These are phyloP conservation scores for Choricystis sp. DNA, from an alignment of 139 green algal species.

Conservation along the genomic window DNA sequence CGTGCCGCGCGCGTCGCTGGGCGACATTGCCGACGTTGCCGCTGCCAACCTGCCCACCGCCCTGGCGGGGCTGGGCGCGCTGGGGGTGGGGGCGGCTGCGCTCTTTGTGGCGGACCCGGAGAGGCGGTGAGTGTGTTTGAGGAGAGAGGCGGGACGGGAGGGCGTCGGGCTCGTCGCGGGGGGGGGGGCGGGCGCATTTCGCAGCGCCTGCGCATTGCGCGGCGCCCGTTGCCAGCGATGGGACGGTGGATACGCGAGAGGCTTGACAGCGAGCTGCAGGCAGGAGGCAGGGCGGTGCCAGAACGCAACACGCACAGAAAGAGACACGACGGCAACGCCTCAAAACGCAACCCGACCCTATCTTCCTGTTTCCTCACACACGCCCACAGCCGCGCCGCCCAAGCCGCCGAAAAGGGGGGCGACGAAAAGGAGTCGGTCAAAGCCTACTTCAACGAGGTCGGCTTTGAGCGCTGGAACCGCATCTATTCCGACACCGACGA, in stretches of 20 bases:
- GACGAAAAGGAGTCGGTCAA: slow-evolving; percentile 84
- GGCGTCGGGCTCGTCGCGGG: no score
- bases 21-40: background rate
- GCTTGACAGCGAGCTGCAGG: no score
- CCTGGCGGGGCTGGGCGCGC: background rate
- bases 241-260: no score
- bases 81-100: background rate
- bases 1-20: background rate
- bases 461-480: slow-evolving; percentile 91
- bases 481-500: slow-evolving; percentile 98
- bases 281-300: no score
- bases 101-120: background rate
- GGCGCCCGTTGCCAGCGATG: no score
- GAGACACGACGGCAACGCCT: no score
- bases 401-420: slow-evolving; percentile 64
- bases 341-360: no score
- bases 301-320: no score
- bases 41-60: background rate
- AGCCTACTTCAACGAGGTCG: slow-evolving; percentile 90
- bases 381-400: slow-evolving; percentile 40
- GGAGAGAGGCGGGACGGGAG: no score
- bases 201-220: no score
- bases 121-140: background rate
- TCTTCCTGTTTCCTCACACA: no score
- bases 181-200: no score